Evolutionary conservation across 345 rosid species (phyloP), one percentile per base, ranked within the genome.

Genomic region (Eucalyptus shirleyi): DNA sequence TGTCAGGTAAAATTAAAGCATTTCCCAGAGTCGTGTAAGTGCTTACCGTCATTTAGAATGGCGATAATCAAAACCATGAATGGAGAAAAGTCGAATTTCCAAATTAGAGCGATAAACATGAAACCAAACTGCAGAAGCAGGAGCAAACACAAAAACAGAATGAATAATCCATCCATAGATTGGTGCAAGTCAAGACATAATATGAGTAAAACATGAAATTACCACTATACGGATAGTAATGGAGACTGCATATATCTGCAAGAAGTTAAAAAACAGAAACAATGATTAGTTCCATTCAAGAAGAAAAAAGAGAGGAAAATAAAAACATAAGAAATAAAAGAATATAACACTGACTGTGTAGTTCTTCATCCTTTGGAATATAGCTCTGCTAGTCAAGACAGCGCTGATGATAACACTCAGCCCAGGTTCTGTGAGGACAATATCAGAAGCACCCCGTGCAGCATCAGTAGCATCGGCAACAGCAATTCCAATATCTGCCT

Each of bases 1-100:
- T 14, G 77, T 24, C 19, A 40, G 67, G 62, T 18, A 50, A 28
- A 69, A 42, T 67, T 47, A 65, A 45, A 47, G 89, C 37, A 7
- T 26, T 72, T 81, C 49, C 67, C 72, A 40, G 28, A 53, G 40
- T 72, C 6, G 42, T n/a, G 34, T 72, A 86, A 87, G 87, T 67
- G 86, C 97, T 92, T 88, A 96, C 98, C 99, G 21, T 98, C 99
- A 91, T 98, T 98, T 32, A 97, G 93, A 87, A 97, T 96, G 87
- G 99, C 99, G 83, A 97, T 97, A 86, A 97, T 96, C 94, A 97
- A 91, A 92, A 97, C 98, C 99, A 97, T 96, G 94, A 97, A 97
- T 9, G 99, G 99, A 6, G 99, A 95, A 91, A 97, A 97, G 90
- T 97, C 98, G 23, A 93, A 97, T 90, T 90, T 90, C 99, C 99